Conservation (phyloP, 2,329 filamentous ascomycete species). For the Exophiala sideris region DNA sequence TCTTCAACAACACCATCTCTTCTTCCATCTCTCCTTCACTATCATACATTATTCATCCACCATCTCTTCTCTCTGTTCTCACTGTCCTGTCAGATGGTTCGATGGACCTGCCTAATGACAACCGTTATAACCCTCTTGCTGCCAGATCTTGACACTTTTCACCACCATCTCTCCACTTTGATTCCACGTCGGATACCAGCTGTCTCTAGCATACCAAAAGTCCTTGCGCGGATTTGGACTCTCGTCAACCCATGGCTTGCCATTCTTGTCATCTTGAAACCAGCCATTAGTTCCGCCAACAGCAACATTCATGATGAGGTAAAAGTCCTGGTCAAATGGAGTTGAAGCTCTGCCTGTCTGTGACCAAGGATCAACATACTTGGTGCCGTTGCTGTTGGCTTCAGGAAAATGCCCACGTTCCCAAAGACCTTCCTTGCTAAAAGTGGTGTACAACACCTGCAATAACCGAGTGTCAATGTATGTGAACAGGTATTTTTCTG, state of each 20-base stretch:
- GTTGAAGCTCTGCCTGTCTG: conserved; percentile 59
- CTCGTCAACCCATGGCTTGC: conserved; percentile 76
- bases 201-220: conserved; percentile 67
- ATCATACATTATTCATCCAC: no score
- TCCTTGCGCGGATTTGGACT: conserved; percentile 66
- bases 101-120: conserved; percentile 5
- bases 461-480: conserved; percentile 78
- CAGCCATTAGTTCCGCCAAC: conserved; percentile 79
- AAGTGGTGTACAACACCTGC: conserved; percentile 77
- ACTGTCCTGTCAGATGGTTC: no score
- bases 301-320: conserved; percentile 71
- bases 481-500: conserved; percentile 81
- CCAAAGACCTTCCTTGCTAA: conserved; percentile 63
- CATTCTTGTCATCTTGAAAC: conserved; percentile 69
- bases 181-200: conserved; percentile 73
- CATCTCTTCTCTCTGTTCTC: no score
- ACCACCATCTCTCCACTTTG: conserved; percentile 67
- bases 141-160: conserved; percentile 67
- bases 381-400: conserved; percentile 61
- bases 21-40: no score
- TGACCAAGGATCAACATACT: conserved; percentile 62
- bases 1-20: no score
- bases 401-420: conserved; percentile 65
- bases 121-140: conserved; percentile 46
- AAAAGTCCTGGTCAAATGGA: conserved; percentile 74